A percentile compares a stretch with the other conserved stretches of the same genome.
Evolutionary conservation across 805 yeast species (phyloP).

Genomic region (Metschnikowia cubensis): DNA sequence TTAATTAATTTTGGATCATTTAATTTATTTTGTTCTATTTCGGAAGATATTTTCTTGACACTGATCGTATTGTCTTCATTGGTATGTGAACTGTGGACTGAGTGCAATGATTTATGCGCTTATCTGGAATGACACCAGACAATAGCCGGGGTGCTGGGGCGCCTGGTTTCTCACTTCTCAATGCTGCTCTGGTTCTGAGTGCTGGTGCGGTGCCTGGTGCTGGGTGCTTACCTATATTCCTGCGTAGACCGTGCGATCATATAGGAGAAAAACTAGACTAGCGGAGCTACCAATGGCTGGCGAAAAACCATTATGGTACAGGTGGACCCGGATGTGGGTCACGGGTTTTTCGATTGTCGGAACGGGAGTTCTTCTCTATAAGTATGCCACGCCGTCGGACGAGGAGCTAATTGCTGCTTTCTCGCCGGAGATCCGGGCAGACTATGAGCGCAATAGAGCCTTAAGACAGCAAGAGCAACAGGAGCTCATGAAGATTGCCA

Average conservation of each 20-base stretch:
- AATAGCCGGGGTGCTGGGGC: too few relatives aligned
- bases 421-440: constrained; percentile 79
- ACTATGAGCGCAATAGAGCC: constrained; percentile 62
- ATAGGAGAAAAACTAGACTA: neutral
- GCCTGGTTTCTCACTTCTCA: too few relatives aligned
- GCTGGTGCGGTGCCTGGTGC: neutral
- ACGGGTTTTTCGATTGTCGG: constrained; percentile 68
- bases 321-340: constrained; percentile 55
- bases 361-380: constrained; percentile 65
- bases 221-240: constrained; percentile 2
- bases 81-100: too few relatives aligned
- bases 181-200: too few relatives aligned
- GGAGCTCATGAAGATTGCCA: constrained; percentile 63
- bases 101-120: too few relatives aligned
- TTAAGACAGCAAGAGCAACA: constrained; percentile 66
- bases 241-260: neutral
- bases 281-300: neutral
- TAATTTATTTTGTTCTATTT: too few relatives aligned
- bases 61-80: too few relatives aligned
- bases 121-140: too few relatives aligned
- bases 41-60: too few relatives aligned
- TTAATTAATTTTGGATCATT: too few relatives aligned
- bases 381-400: constrained; percentile 79
- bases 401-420: constrained; percentile 69
- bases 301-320: constrained; percentile 39